A percentile compares a stretch with the other conserved stretches of the same genome.
phyloP scores from a whole-genome alignment of 2,329 filamentous ascomycete genomes.

The Aurifilum marmelostoma region DNA sequence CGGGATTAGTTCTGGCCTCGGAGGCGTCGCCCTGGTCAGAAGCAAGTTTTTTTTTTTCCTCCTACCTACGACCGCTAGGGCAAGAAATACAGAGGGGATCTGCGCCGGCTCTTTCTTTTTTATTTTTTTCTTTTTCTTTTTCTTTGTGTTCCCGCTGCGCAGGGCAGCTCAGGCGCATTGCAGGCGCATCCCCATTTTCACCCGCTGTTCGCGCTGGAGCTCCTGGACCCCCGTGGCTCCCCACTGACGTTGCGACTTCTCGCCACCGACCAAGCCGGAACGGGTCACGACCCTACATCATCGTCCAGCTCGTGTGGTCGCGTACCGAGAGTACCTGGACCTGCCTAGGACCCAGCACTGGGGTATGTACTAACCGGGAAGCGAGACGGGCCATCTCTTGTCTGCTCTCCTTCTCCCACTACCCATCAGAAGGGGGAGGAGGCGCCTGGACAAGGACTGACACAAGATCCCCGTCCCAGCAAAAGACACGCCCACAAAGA shows the following conservation, averaged over 20 bases:
- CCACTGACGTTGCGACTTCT: constrained; percentile 21
- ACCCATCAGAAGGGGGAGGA: neutral
- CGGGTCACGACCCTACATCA: constrained; percentile 18
- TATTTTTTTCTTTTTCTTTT: constrained; percentile 6
- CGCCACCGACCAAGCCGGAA: constrained; percentile 28
- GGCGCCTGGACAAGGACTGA: constrained; percentile 24
- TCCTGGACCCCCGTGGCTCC: constrained; percentile 12
- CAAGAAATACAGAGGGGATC: constrained; percentile 3
- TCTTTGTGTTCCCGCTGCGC: constrained; percentile 10
- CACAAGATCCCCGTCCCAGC: constrained; percentile 26
- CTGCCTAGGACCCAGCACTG: constrained; percentile 4
- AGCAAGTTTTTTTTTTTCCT: neutral
- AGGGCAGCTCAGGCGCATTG: neutral
- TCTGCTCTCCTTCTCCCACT: neutral
- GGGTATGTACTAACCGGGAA: constrained; percentile 24
- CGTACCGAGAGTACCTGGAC: constrained; percentile 5
- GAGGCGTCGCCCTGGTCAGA: neutral
- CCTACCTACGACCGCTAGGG: constrained; percentile 2
- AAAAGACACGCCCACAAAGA: constrained; percentile 3
- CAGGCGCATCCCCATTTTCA: neutral
- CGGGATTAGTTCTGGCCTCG: neutral
- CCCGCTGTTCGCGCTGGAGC: constrained; percentile 28
- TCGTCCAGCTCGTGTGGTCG: constrained; percentile 13
- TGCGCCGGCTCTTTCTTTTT: too few species aligned
- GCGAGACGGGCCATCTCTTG: constrained; percentile 25